Evolutionary conservation across 163 green algal genomes (phyloP), one percentile per base, ranked within the genome.

Genomic region (Coccomyxa subellipsoidea): DNA sequence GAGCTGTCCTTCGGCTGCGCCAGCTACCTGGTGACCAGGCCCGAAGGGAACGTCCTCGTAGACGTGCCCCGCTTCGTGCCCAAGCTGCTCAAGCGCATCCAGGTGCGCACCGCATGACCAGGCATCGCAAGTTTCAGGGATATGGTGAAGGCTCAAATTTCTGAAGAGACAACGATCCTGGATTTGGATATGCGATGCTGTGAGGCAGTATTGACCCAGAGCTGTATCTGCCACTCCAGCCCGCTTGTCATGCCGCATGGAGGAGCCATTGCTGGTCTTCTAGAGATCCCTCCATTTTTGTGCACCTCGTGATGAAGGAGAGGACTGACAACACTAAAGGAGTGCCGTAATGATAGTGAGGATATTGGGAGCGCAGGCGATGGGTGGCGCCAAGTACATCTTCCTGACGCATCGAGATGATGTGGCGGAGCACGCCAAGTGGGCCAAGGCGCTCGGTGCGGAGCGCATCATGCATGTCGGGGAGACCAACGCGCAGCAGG

Each of bases 331-430:
- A n/a, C n/a, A n/a, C 21, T 12, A 59, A 18, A 8, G 47, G 23
- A 18, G 5, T 5, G 47, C 47, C 47, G 21, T 12, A 18, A 59
- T 59, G 15, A 59, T 27, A 59, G 3, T 12, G 47, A 21, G 47
- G 15, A 18, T 18, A 18, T 2, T 59, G 47, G 21, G 4, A 27
- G 47, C 85, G 76, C 69, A 88, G 82, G 34, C 76, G 32, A 66
- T 90, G 66, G 89, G 89, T 0, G 87, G 87, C 35, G 85, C 84
- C 29, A 80, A 83, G 6, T 92, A 86, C 70, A 89, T 91, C 25
- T 89, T 90, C 70, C 76, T 92, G 29, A 88, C 83, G 0, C 89
- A 92, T 83, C 37, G 77, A 2, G 88, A 90, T 47, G 78, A 82
- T 59, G 76, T 80, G 38, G 36, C 36, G 0, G 87, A 84, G 34